These are phyloP conservation scores for Wallacemonas collosoma DNA, from an alignment of 208 protist species.

Conservation along the genomic window DNA sequence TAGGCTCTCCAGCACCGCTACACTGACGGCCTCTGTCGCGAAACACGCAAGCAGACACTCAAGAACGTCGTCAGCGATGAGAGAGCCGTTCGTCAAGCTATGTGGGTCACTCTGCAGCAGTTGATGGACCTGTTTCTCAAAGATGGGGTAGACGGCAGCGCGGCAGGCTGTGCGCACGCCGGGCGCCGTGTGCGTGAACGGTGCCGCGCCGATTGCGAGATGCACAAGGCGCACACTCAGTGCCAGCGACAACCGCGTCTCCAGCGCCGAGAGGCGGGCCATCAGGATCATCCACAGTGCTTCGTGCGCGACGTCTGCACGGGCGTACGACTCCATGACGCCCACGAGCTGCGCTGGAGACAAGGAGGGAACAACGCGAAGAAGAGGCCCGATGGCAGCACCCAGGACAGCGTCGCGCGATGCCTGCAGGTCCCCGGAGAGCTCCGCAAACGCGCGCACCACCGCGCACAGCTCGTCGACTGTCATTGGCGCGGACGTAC, in stretches of 20 bases:
- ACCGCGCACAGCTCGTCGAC: background rate
- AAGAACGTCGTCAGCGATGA: slow-evolving; percentile 52
- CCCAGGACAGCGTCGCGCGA: slow-evolving; percentile 50
- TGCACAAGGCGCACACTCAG: slow-evolving; percentile 68
- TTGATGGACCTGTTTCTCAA: slow-evolving; percentile 63
- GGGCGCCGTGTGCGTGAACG: slow-evolving; percentile 22
- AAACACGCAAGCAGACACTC: slow-evolving; percentile 75
- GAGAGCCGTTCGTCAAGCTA: slow-evolving; percentile 50
- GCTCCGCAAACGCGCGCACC: background rate
- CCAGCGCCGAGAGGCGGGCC: slow-evolving; percentile 59
- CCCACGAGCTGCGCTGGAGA: slow-evolving; percentile 54
- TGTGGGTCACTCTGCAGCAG: slow-evolving; percentile 71
- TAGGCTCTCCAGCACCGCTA: slow-evolving; percentile 63
- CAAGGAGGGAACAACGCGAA: slow-evolving; percentile 43
- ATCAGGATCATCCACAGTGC: slow-evolving; percentile 81
- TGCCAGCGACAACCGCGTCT: slow-evolving; percentile 57
- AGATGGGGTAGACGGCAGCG: slow-evolving; percentile 72
- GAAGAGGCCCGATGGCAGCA: slow-evolving; percentile 63
- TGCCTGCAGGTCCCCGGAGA: background rate
- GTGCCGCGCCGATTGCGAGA: slow-evolving; percentile 42
- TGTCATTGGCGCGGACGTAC: background rate
- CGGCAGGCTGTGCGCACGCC: slow-evolving; percentile 63
- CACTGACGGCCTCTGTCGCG: slow-evolving; percentile 60
- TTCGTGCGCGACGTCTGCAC: slow-evolving; percentile 52
- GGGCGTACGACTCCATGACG: slow-evolving; percentile 78